Base-by-base conservation (phyloP, 2,329 filamentous ascomycete genomes). In the Botrytis medusae region DNA sequence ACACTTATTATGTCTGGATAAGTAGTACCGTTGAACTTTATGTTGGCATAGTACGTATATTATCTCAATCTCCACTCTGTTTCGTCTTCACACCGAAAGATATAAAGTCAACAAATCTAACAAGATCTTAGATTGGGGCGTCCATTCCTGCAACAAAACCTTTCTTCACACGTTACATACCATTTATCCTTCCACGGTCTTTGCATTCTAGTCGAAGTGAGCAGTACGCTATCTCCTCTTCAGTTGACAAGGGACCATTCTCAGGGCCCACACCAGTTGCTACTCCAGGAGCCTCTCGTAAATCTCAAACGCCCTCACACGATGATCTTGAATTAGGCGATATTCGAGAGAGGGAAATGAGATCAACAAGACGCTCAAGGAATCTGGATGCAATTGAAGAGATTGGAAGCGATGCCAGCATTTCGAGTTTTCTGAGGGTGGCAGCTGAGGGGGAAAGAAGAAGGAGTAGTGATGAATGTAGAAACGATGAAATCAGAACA, bases 131-230 rank as follows among this genome's bases (percentile, higher is more conserved):
- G 82, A 82, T 84, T 60, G 84, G 83, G 69, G 83, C 84, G 40
- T 84, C 83, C 1, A 78, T 84, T 16, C 84, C 84, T 1, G 81
- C 84, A 4, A 83, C 81, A 4, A 85, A 83, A 67, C 83, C 83
- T 1, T 84, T 85, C 76, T 84, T 85, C 73, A 75, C 79, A 46
- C 78, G 77, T 18, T 81, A 82, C 73, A 77, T 84, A 32, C 82
- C 83, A 18, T n/a, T 20, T 14, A 37, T 73, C 44, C 25, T 69
- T 44, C 9, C 34, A 7, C 48, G n/a, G 2, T 22, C 25, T 29
- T 2, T 42, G 10, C 40, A 12, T 14, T 68, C 65, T 6, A 29
- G 18, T n/a, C 48, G 12, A 37, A 57, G 2, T 7, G 40, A 57
- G 1, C 34, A 32, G 7, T 68, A 68, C 18, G 18, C 1, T 2